Evolutionary conservation across 495 filamentous ascomycete species (phyloP).

Genomic region (Cudoniella acicularis): DNA sequence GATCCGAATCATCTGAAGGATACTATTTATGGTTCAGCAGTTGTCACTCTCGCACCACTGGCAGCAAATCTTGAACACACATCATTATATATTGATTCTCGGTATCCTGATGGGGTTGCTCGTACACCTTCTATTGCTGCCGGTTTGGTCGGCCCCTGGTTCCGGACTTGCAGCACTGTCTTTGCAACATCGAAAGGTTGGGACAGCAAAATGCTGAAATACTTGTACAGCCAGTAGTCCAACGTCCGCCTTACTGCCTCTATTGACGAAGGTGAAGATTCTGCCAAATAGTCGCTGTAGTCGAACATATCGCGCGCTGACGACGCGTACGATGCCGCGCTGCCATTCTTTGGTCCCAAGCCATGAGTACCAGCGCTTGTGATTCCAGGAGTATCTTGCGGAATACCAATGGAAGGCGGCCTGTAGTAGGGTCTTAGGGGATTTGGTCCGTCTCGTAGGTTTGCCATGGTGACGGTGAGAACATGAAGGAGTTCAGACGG

Average conservation of each 20-base stretch:
- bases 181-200: slow-evolving; percentile 98
- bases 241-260: slow-evolving; percentile 67
- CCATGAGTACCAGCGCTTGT: slow-evolving; percentile 33
- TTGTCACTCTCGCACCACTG: no score
- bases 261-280: slow-evolving; percentile 67
- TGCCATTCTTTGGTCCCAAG: slow-evolving; percentile 37
- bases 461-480: slow-evolving; percentile 35
- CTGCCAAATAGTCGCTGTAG: slow-evolving; percentile 80
- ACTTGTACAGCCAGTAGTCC: slow-evolving; percentile 82
- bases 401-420: slow-evolving; percentile 70
- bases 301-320: slow-evolving; percentile 85
- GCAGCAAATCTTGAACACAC: slow-evolving; percentile 33
- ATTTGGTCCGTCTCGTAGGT: slow-evolving; percentile 62
- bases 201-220: slow-evolving; percentile 75
- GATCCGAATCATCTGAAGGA: slow-evolving; percentile 63
- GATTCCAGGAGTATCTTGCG: slow-evolving; percentile 39
- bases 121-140: slow-evolving; percentile 23
- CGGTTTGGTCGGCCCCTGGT: slow-evolving; percentile 37
- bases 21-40: slow-evolving; percentile 26
- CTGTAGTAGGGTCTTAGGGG: slow-evolving; percentile 94
- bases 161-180: slow-evolving; percentile 79
- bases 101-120: slow-evolving; percentile 33
- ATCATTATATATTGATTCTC: slow-evolving; percentile 42
- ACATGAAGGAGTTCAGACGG: background rate
- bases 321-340: slow-evolving; percentile 56